Evolutionary conservation across 805 yeast species (phyloP).

Genomic region (Wickerhamiella cacticola): DNA sequence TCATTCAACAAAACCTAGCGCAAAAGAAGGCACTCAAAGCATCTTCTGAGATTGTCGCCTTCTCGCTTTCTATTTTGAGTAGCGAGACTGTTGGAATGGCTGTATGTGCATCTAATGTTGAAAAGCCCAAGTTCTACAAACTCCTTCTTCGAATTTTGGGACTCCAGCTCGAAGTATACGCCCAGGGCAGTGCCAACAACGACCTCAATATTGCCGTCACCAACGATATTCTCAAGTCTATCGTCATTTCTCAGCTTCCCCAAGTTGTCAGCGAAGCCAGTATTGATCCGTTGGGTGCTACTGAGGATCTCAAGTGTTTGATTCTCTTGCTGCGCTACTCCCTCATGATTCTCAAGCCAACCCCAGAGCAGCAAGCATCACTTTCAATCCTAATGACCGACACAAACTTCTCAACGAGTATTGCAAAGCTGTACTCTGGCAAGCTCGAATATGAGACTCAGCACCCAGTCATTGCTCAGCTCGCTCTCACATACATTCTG

Average conservation of each 20-base stretch:
- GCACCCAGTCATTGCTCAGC: slow-evolving; percentile 61
- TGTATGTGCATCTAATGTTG: slow-evolving; percentile 14
- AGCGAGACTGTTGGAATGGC: slow-evolving; percentile 6
- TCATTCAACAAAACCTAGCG: slow-evolving; percentile 26
- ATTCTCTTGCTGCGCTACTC: not conserved
- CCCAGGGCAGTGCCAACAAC: not conserved
- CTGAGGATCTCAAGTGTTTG: slow-evolving; percentile 8
- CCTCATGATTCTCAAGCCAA: not conserved
- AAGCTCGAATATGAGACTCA: slow-evolving; percentile 48
- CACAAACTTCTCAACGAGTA: not conserved
- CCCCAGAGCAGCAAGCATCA: not conserved
- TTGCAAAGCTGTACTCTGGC: slow-evolving; percentile 42
- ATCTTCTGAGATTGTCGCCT: not conserved
- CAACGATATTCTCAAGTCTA: not conserved
- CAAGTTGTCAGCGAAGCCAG: slow-evolving; percentile 5
- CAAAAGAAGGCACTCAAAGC: not conserved
- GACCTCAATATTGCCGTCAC: not conserved
- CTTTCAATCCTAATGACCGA: slow-evolving; percentile 1
- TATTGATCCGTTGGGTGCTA: slow-evolving; percentile 1
- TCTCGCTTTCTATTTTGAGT: not conserved
- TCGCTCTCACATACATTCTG: slow-evolving; percentile 53
- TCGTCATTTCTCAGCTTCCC: slow-evolving; percentile 4
- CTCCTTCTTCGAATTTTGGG: slow-evolving; percentile 22
- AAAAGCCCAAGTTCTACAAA: slow-evolving; percentile 25
- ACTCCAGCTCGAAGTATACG: slow-evolving; percentile 2